Evolutionary conservation across 208 protist species (phyloP).

Genomic region (Tritrichomonas foetus): DNA sequence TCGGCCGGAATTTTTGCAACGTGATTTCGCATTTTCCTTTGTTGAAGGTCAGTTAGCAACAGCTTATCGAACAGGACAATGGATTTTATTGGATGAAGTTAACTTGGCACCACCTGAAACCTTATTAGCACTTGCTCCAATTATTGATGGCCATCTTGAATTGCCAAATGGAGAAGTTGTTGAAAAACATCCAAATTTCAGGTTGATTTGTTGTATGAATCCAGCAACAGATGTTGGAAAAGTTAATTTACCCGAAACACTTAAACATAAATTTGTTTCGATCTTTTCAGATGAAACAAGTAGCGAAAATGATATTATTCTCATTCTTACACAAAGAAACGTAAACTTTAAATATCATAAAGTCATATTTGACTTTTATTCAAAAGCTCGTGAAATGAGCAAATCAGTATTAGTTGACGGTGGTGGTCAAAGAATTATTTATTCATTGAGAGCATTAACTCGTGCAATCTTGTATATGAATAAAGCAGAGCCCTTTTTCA

Average conservation of each 20-base stretch:
- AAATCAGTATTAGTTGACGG: not conserved
- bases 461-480: constrained; percentile 24
- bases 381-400: not conserved
- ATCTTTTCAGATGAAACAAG: constrained; percentile 21
- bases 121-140: constrained; percentile 68
- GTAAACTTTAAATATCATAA: not conserved
- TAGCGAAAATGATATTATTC: not conserved
- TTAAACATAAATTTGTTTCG: not conserved
- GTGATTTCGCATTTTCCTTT: constrained; percentile 89
- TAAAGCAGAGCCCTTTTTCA: not conserved
- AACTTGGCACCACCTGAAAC: constrained; percentile 96
- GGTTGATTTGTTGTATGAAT: constrained; percentile 99
- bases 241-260: constrained; percentile 78
- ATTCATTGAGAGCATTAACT: not conserved
- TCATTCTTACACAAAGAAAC: not conserved
- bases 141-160: constrained; percentile 50
- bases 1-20: not conserved
- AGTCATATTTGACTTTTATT: not conserved
- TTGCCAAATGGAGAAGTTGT: constrained; percentile 52
- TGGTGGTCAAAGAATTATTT: not conserved
- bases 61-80: constrained; percentile 87
- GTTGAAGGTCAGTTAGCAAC: constrained; percentile 86
- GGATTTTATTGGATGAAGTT: constrained; percentile 99
- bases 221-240: constrained; percentile 98
- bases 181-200: constrained; percentile 89